Base-by-base conservation (phyloP, 768 basidiomycete species). In the Tulasnella sp. region DNA sequence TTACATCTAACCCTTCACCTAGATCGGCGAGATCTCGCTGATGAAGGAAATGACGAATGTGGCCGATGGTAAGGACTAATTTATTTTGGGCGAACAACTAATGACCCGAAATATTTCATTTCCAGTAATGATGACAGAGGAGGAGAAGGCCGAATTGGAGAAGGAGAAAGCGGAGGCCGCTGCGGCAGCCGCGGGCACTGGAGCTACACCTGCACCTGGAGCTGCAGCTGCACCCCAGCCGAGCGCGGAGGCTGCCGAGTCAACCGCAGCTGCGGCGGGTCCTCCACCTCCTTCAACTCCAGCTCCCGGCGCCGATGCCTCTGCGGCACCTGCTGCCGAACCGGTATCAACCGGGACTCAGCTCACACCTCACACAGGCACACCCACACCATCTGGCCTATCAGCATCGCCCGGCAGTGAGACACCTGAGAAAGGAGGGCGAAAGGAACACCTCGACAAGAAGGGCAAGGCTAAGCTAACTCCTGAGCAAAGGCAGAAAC, bases 21-120 rank as follows among this genome's bases (percentile, higher is more conserved):
- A 98, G 97, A 97, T 99, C 82, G 97, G 97, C 80, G 97, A 98
- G 88, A 97, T 99, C 78, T 93, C 94, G 8, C 89, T 98, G 54
- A 96, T 98, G 91, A 98, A 96, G 85, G 95, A 95, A 83, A 94
- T 96, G 93, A 92, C 94, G 34, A 90, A 91, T 46, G 91, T 94
- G 37, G 94, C 96, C 20, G 90, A 92, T 34, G 77, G 77, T 72
- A 46, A 54, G 28, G 18, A 37, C 44, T 24, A 37, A 7, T 22
- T 41, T 44, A 12, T 9, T 54, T 11, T 28, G 37, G 2, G 24
- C 24, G 34, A 22, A 37, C 22, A n/a, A 11, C 40, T 64, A 34
- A 37, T 78, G 44, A 64, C 77, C 24, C 54, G 46, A 44, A 8
- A 5, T 18, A 40, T 58, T 54, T 28, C 24, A 60, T 64, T 34